Evolutionary conservation across 306 rosid genomes (phyloP).

Genomic region (Prunus fruticosa): DNA sequence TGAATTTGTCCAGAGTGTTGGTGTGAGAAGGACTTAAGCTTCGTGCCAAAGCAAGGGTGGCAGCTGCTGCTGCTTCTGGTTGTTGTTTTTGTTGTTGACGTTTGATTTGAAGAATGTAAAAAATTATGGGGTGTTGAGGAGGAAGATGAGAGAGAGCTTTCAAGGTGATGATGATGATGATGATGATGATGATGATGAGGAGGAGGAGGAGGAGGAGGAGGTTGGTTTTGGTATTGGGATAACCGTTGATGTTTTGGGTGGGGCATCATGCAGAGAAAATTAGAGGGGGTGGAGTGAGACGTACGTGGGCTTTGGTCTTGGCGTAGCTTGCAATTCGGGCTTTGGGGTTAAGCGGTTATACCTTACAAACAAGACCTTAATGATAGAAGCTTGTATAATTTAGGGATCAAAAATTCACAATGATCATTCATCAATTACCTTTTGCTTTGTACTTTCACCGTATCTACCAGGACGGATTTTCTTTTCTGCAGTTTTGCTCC

Average conservation of each 20-base stretch:
- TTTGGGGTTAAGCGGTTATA: conserved; percentile 20
- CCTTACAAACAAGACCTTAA: conserved; percentile 14
- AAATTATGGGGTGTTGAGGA: conserved; percentile 11
- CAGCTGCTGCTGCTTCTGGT: conserved; percentile 1
- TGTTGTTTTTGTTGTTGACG: conserved; percentile 16
- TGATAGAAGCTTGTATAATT: neutral
- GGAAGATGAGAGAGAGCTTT: conserved; percentile 66
- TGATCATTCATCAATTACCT: too few species aligned
- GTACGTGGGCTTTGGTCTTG: conserved; percentile 7
- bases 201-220: conserved; percentile 13
- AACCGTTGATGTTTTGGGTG: conserved; percentile 42
- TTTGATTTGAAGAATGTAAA: conserved; percentile 1
- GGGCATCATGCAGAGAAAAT: conserved; percentile 41
- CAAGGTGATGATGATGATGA: conserved; percentile 21
- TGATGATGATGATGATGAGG: conserved; percentile 12
- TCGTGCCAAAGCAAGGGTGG: conserved; percentile 47
- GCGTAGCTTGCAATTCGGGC: conserved; percentile 50
- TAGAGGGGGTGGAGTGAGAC: neutral
- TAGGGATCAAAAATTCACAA: neutral
- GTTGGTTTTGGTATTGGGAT: conserved; percentile 30
- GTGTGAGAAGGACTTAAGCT: conserved; percentile 38
- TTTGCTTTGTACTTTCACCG: too few species aligned
- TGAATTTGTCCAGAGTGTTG: conserved; percentile 30
- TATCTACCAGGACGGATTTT: too few species aligned
- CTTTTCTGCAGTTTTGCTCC: accelerated